Evolutionary conservation across 169 alveolate genomes (phyloP).

Genomic region (Ichthyophthirius multifiliis): DNA sequence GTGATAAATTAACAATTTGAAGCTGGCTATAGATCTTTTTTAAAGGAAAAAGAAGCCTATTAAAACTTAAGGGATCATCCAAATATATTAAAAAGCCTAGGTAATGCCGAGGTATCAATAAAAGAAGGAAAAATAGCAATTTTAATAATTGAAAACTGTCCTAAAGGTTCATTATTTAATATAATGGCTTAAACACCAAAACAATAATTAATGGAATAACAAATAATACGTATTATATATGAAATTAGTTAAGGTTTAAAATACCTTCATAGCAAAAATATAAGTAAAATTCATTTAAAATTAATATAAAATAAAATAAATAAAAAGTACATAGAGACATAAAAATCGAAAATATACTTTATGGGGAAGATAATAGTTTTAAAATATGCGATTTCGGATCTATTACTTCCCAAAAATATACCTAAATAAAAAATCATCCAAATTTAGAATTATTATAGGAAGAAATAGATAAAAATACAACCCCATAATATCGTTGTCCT

Average conservation of each 20-base stretch:
- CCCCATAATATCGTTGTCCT: slow-evolving; percentile 78
- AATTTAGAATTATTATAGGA: slow-evolving; percentile 47
- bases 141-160: slow-evolving; percentile 19
- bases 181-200: slow-evolving; percentile 10
- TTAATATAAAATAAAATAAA: no score
- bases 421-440: slow-evolving; percentile 19
- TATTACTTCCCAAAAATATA: slow-evolving; percentile 40
- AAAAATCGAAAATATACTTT: slow-evolving; percentile 55
- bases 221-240: slow-evolving; percentile 6
- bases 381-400: slow-evolving; percentile 79
- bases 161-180: slow-evolving; percentile 31
- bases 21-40: slow-evolving; percentile 1
- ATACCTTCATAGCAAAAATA: slow-evolving; percentile 13
- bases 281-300: no score
- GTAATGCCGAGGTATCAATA: neutral
- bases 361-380: slow-evolving; percentile 48
- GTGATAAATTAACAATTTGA: slow-evolving; percentile 13
- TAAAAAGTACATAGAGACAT: slow-evolving; percentile 50
- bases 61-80: neutral
- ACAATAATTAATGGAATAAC: slow-evolving; percentile 9
- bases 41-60: slow-evolving; percentile 7
- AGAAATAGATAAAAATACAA: slow-evolving; percentile 66
- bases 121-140: neutral
- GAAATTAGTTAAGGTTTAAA: slow-evolving; percentile 18
- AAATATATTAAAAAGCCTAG: neutral